Evolutionary conservation across 495 filamentous ascomycete genomes (phyloP).

Genomic region (Friedmanniomyces simplex): DNA sequence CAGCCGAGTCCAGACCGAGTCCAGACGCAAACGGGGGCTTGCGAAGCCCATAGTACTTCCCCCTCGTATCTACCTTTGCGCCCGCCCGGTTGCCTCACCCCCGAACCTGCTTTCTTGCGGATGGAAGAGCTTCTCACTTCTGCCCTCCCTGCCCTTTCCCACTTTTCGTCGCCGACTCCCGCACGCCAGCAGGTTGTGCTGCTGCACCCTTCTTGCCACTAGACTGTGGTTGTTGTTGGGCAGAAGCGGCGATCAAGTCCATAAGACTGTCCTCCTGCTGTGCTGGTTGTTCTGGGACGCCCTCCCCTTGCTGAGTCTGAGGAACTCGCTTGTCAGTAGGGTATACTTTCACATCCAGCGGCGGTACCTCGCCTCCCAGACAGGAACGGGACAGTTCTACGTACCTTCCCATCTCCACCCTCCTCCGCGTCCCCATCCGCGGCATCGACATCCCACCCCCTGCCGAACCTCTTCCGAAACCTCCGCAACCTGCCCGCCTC

Average conservation of each 20-base stretch:
- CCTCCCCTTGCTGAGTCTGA: conserved; percentile 7
- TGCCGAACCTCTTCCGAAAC: conserved; percentile 75
- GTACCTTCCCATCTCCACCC: not conserved
- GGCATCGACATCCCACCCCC: conserved; percentile 61
- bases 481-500: conserved; percentile 84
- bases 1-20: too few species aligned
- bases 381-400: too few species aligned
- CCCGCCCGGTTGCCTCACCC: too few species aligned
- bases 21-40: too few species aligned
- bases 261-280: conserved; percentile 20
- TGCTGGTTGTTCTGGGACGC: not conserved
- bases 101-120: too few species aligned
- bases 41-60: too few species aligned
- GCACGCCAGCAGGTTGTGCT: not conserved
- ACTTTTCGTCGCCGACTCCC: conserved; percentile 11
- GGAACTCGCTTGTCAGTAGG: too few species aligned
- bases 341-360: too few species aligned
- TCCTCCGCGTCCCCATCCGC: conserved; percentile 17
- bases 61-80: too few species aligned
- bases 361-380: too few species aligned
- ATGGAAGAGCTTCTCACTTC: conserved; percentile 10
- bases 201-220: conserved; percentile 9
- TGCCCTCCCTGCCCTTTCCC: conserved; percentile 21
- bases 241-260: conserved; percentile 21
- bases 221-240: conserved; percentile 14